Base-by-base conservation (phyloP, 495 filamentous ascomycete species). In the Penicillium pancosmium region DNA sequence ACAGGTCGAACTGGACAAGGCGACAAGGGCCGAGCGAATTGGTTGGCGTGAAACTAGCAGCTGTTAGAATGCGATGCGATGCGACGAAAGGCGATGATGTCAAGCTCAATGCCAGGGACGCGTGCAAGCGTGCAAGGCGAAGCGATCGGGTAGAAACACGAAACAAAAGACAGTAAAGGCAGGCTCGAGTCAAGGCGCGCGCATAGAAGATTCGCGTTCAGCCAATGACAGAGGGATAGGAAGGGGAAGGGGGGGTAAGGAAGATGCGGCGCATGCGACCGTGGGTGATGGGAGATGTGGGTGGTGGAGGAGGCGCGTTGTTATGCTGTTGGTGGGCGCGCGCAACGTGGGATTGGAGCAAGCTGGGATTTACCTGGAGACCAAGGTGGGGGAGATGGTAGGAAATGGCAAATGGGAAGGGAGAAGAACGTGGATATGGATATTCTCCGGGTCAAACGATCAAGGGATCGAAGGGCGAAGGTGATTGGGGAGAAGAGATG, bases 71-170 rank as follows among this genome's bases (percentile, higher is more conserved):
- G 44, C 6, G 40, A 61, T 33, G 44, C 6, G 40, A 61, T 57
- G 52, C 57, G 27, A 52, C 33, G 41, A 40, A 47, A 43, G 36
- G 59, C 44, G 54, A 67, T 63, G 66, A 66, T 67, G 56, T 63
- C 46, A 68, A 61, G 12, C 12, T 15, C 33, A 46, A 54, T 54
- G 60, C 34, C 50, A 61, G 47, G 59, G 64, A 72, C 71, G 70
- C 71, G 71, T 74, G 68, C 52, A 68, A 68, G 70, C 71, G 71
- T 74, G 68, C 52, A 68, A 68, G 40, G 36, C 52, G 57, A 54
- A 15, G 41, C 18, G 27, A 34, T 52, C 56, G 49, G 62, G 55
- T 48, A 47, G 31, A 41, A 61, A 64, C 49, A 60, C 58, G 40
- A 62, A 59, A 57, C 60, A 55, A 35, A n/a, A 50, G 13, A 25